Evolutionary conservation across 2,329 filamentous ascomycete genomes (phyloP).

Genomic region (Phialocephala subalpina): DNA sequence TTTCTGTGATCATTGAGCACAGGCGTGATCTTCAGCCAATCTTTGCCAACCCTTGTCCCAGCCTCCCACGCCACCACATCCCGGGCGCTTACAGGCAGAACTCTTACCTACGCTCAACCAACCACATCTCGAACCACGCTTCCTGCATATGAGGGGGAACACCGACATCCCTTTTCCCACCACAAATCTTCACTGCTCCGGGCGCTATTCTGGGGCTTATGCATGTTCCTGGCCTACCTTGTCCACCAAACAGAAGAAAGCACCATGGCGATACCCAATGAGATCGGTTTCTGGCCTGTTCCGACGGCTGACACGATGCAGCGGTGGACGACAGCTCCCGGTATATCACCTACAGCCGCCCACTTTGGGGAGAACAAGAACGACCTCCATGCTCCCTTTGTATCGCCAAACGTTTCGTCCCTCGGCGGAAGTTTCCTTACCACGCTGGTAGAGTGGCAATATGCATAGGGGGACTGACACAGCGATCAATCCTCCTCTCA

Average conservation of each 20-base stretch:
- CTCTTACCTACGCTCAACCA: slow-evolving; percentile 20
- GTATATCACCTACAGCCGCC: slow-evolving; percentile 39
- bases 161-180: background rate
- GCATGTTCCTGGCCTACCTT: slow-evolving; percentile 33
- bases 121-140: slow-evolving; percentile 20
- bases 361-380: slow-evolving; percentile 25
- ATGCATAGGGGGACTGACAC: slow-evolving; percentile 36
- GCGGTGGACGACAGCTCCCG: slow-evolving; percentile 9
- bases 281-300: slow-evolving; percentile 21
- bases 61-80: slow-evolving; percentile 6
- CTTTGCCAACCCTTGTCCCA: background rate
- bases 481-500: slow-evolving; percentile 32
- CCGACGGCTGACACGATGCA: slow-evolving; percentile 24
- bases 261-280: slow-evolving; percentile 23
- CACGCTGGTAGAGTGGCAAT: slow-evolving; percentile 29
- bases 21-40: slow-evolving; percentile 31
- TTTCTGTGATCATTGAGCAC: slow-evolving; percentile 20
- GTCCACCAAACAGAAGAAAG: slow-evolving; percentile 20
- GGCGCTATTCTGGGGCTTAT: slow-evolving; percentile 36
- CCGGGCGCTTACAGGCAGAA: slow-evolving; percentile 30
- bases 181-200: slow-evolving; percentile 25
- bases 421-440: slow-evolving; percentile 28
- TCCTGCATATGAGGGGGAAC: slow-evolving; percentile 18
- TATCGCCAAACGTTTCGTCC: slow-evolving; percentile 42
- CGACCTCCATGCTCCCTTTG: slow-evolving; percentile 37